Conservation (phyloP, 176 grass and related monocot genomes). For the Musa acuminata region DNA sequence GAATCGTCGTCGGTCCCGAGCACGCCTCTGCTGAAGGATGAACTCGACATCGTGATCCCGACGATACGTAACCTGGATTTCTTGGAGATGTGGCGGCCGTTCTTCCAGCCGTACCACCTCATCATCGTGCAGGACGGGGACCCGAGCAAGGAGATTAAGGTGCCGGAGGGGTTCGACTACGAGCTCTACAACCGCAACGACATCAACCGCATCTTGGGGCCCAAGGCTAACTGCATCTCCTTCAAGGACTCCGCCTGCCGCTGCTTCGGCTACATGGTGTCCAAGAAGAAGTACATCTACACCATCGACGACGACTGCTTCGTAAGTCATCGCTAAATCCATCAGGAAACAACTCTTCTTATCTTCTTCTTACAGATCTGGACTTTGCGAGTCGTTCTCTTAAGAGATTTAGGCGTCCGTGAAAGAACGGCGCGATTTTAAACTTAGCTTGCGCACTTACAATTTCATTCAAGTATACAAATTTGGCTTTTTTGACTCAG, state of each 20-base stretch:
- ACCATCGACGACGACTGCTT: slow-evolving; percentile 99
- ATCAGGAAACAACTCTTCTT: background rate
- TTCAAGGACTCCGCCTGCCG: slow-evolving; percentile 95
- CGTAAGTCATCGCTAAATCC: slow-evolving; percentile 25
- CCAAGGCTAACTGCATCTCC: slow-evolving; percentile 89
- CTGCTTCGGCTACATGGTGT: slow-evolving; percentile 92
- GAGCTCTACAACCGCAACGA: slow-evolving; percentile 97
- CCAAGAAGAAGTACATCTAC: slow-evolving; percentile 99
- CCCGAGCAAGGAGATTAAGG: slow-evolving; percentile 45
- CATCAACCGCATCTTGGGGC: slow-evolving; percentile 80
- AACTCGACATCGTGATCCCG: slow-evolving; percentile 97
- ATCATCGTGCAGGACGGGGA: slow-evolving; percentile 98
- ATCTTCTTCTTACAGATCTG: background rate
- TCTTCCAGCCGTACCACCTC: slow-evolving; percentile 93
- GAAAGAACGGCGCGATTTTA: too few relatives aligned
- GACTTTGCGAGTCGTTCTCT: background rate
- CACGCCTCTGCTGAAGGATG: slow-evolving; percentile 60
- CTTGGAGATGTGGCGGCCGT: slow-evolving; percentile 92
- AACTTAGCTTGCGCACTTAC: too few relatives aligned
- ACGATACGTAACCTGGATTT: slow-evolving; percentile 93
- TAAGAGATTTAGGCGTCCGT: too few relatives aligned
- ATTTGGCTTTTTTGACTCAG: too few relatives aligned
- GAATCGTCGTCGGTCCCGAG: slow-evolving; percentile 14
- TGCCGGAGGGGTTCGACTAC: slow-evolving; percentile 93
- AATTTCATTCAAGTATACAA: too few relatives aligned